phyloP scores from a whole-genome alignment of 495 filamentous ascomycete species.

The Penicillium samsonianum region DNA sequence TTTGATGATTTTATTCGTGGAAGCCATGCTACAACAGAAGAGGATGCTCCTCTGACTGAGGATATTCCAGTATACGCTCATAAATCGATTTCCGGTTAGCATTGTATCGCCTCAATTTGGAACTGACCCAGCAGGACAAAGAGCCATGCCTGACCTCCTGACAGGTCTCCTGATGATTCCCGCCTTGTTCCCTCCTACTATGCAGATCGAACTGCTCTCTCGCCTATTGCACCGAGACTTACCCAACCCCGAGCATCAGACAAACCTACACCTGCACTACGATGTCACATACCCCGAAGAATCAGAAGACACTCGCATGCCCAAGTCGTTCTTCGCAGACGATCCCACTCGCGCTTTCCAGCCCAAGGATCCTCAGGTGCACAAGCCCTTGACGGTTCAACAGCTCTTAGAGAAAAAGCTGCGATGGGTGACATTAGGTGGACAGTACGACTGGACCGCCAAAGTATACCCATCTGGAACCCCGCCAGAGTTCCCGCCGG shows the following conservation, averaged over 20 bases:
- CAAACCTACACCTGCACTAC: slow-evolving; percentile 86
- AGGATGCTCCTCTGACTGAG: slow-evolving; percentile 29
- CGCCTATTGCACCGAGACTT: slow-evolving; percentile 79
- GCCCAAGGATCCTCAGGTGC: slow-evolving; percentile 65
- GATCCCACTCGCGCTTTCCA: slow-evolving; percentile 39
- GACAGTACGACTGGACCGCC: slow-evolving; percentile 91
- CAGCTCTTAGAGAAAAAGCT: slow-evolving; percentile 73
- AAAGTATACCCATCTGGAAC: slow-evolving; percentile 69
- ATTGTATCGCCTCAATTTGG: slow-evolving; percentile 32
- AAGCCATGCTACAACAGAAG: slow-evolving; percentile 19
- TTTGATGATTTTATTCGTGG: slow-evolving; percentile 37
- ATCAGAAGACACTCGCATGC: slow-evolving; percentile 9
- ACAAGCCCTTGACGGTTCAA: slow-evolving; percentile 67
- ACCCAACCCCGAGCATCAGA: slow-evolving; percentile 69
- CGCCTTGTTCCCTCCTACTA: slow-evolving; percentile 62
- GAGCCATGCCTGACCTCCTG: slow-evolving; percentile 25
- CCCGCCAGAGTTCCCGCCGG: slow-evolving; percentile 73
- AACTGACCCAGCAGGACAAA: slow-evolving; percentile 24
- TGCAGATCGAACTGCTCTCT: slow-evolving; percentile 67
- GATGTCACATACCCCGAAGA: slow-evolving; percentile 65
- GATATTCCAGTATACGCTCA: slow-evolving; percentile 53
- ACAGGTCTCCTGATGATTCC: slow-evolving; percentile 76
- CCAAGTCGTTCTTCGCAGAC: slow-evolving; percentile 54
- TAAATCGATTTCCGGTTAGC: slow-evolving; percentile 42
- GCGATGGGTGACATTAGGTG: slow-evolving; percentile 90